phyloP scores from a whole-genome alignment of 2,329 filamentous ascomycete genomes.

The Rhexocercosporidium sp. region DNA sequence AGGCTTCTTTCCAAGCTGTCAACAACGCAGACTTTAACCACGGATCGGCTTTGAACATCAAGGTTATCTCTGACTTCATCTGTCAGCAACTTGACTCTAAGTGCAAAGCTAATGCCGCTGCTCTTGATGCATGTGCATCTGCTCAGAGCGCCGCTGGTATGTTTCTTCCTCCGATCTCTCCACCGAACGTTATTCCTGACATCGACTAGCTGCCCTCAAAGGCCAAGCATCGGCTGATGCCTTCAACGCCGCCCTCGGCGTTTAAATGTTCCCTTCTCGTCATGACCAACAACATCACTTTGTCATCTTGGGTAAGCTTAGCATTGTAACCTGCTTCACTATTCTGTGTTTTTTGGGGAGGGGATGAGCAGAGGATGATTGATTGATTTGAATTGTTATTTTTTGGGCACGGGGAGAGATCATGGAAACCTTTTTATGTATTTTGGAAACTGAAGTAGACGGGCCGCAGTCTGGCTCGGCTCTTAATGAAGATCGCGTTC shows the following conservation, averaged over 20 bases:
- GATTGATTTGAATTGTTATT: slow-evolving; percentile 1
- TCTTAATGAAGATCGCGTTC: slow-evolving; percentile 14
- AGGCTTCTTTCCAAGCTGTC: slow-evolving; percentile 49
- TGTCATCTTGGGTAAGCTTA: neutral
- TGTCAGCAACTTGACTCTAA: slow-evolving; percentile 44
- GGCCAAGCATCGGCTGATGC: slow-evolving; percentile 45
- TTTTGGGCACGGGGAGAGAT: neutral
- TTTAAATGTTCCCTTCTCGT: neutral
- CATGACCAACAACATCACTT: neutral
- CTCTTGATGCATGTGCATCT: slow-evolving; percentile 29
- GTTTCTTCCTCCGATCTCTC: slow-evolving; percentile 4
- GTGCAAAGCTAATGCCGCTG: slow-evolving; percentile 30
- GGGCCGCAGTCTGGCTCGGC: neutral
- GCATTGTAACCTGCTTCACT: neutral
- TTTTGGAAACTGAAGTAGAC: slow-evolving; percentile 9
- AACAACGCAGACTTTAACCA: slow-evolving; percentile 52
- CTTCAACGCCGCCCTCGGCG: slow-evolving; percentile 41
- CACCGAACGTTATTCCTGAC: neutral
- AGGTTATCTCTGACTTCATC: slow-evolving; percentile 54
- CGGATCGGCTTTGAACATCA: slow-evolving; percentile 53
- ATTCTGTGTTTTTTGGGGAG: neutral
- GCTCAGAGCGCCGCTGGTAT: slow-evolving; percentile 29
- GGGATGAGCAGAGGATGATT: slow-evolving; percentile 14
- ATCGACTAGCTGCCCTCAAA: slow-evolving; percentile 14
- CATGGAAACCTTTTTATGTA: slow-evolving; percentile 6